Percentiles rank a stretch among this genome's conserved stretches.
Evolutionary conservation across 345 rosid genomes (phyloP).

Genomic region (Boechera retrofracta): DNA sequence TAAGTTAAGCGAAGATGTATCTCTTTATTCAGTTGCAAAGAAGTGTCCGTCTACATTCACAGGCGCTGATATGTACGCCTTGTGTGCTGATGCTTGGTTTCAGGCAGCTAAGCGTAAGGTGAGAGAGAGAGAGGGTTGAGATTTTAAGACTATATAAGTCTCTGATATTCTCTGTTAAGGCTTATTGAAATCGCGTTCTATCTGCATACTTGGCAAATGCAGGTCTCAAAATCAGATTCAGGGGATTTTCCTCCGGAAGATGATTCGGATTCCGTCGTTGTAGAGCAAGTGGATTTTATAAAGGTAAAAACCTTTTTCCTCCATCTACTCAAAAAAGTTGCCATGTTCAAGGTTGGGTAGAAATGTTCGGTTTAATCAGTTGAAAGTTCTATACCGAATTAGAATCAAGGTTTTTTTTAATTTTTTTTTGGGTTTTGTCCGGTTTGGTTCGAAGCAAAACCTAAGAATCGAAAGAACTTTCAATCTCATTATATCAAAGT

Average conservation of each 20-base stretch:
- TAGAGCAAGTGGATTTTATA: conserved; percentile 71
- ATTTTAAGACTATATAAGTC: conserved; percentile 6
- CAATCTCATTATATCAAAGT: background rate
- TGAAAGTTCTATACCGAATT: background rate
- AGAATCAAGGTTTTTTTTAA: background rate
- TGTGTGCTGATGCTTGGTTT: conserved; percentile 99
- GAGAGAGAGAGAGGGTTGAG: conserved; percentile 24
- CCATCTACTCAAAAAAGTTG: conserved; percentile 6
- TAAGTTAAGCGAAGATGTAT: conserved; percentile 74
- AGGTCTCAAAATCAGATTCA: conserved; percentile 62
- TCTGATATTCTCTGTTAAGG: background rate
- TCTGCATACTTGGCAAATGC: conserved; percentile 30
- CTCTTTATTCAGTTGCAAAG: conserved; percentile 80
- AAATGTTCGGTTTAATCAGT: conserved; percentile 5
- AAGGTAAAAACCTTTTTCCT: conserved; percentile 58
- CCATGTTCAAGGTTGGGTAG: background rate
- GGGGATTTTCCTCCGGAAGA: conserved; percentile 49
- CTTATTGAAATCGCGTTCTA: conserved; percentile 5
- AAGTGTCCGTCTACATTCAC: conserved; percentile 92
- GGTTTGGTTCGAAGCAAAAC: too few relatives aligned
- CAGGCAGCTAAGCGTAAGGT: conserved; percentile 95
- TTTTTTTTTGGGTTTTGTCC: too few relatives aligned
- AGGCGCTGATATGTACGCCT: conserved; percentile 98
- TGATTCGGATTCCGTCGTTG: conserved; percentile 67
- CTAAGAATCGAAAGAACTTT: too few relatives aligned